A percentile compares a stretch with the other conserved stretches of the same genome.
Conservation (phyloP, 495 filamentous ascomycete genomes). For the Aspergillus hancockii region DNA sequence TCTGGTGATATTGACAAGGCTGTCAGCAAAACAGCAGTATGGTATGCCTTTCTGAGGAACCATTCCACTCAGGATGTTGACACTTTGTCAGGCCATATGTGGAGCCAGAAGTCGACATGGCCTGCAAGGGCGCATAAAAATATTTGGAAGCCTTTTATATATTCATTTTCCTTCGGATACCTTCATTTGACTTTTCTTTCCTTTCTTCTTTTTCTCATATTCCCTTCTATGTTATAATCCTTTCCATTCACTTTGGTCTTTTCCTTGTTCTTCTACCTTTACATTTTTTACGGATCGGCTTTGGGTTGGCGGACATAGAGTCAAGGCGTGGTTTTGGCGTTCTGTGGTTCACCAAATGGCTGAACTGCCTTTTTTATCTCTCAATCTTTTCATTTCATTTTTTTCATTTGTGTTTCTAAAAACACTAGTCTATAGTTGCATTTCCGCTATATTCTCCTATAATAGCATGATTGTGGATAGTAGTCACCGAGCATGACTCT, state of each 20-base stretch:
- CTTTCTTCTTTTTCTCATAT: slow-evolving; percentile 4
- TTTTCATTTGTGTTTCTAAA: slow-evolving; percentile 3
- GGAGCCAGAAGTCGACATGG: neutral
- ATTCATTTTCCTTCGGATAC: neutral
- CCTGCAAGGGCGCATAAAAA: neutral
- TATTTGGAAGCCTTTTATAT: neutral
- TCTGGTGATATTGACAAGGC: slow-evolving; percentile 13
- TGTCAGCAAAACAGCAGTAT: neutral
- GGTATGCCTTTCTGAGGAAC: neutral
- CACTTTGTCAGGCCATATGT: neutral
- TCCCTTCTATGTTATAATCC: neutral
- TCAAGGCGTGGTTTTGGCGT: slow-evolving; percentile 20
- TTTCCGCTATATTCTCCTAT: slow-evolving; percentile 3
- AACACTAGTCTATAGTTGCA: slow-evolving; percentile 10
- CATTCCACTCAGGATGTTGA: neutral
- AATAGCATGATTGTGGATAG: slow-evolving; percentile 11
- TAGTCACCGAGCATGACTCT: no score
- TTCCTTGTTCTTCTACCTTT: slow-evolving; percentile 6
- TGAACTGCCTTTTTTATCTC: slow-evolving; percentile 7
- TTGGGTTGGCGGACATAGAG: slow-evolving; percentile 18
- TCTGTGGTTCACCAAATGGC: slow-evolving; percentile 9
- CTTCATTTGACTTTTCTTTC: slow-evolving; percentile 8
- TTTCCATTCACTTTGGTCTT: neutral
- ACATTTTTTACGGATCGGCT: slow-evolving; percentile 12
- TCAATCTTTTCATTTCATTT: slow-evolving; percentile 1